phyloP scores from a whole-genome alignment of 352 stramenopile genomes.

The Pythium graminicola region DNA sequence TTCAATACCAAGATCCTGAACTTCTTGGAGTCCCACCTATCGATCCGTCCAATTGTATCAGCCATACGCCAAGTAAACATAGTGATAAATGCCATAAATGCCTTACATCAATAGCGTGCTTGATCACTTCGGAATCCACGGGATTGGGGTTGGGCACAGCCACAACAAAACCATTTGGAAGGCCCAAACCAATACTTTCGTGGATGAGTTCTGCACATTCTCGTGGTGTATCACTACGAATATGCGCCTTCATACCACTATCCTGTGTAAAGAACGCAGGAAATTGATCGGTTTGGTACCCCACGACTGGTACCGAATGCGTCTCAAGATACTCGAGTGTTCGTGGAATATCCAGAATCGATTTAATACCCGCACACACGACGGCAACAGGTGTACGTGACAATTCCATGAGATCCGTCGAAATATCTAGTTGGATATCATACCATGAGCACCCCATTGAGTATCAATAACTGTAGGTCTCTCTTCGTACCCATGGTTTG shows the following conservation, averaged over 20 bases:
- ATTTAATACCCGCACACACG: conserved; percentile 98
- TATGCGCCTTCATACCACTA: conserved; percentile 82
- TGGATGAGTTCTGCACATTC: conserved; percentile 85
- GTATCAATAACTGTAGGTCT: not conserved
- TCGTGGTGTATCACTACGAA: conserved; percentile 75
- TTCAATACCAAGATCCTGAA: conserved; percentile 75
- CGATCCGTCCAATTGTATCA: not conserved
- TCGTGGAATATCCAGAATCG: conserved; percentile 95
- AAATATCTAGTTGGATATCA: too few species aligned
- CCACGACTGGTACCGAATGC: conserved; percentile 91
- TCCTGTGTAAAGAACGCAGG: conserved; percentile 97
- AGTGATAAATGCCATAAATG: not conserved
- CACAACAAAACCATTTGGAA: conserved; percentile 83
- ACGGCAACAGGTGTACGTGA: conserved; percentile 94
- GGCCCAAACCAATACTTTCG: conserved; percentile 62
- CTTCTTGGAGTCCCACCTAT: conserved; percentile 74
- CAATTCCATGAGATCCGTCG: conserved; percentile 95
- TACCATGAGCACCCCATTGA: too few species aligned
- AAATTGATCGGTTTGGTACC: conserved; percentile 91
- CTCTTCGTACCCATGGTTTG: conserved; percentile 86
- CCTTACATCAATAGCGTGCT: conserved; percentile 83
- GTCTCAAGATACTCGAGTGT: conserved; percentile 98
- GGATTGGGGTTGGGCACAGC: conserved; percentile 87
- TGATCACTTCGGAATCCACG: conserved; percentile 79
- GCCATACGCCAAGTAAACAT: not conserved